Conservation (phyloP, 805 yeast species). For the Scheffersomyces stipitis region DNA sequence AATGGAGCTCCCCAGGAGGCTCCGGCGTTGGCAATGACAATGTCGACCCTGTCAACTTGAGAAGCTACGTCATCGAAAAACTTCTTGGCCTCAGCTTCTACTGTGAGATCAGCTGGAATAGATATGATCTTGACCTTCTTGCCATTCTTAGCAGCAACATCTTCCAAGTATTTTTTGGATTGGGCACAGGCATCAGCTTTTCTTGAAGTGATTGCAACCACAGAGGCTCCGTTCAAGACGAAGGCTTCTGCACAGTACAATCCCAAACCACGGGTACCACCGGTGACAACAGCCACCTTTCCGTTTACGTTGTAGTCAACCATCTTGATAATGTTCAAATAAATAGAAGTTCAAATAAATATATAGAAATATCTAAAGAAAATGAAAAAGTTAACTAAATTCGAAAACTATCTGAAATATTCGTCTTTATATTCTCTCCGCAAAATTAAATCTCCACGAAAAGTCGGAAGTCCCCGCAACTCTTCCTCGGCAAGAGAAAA, state of each 20-base stretch:
- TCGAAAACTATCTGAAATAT: too few relatives aligned
- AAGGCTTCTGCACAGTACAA: conserved; percentile 65
- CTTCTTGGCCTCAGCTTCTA: conserved; percentile 45
- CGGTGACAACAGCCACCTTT: conserved; percentile 66
- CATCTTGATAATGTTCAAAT: conserved; percentile 25
- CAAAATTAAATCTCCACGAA: too few relatives aligned
- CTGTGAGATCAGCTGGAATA: conserved; percentile 58
- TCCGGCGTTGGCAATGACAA: conserved; percentile 75
- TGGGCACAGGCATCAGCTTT: conserved; percentile 61
- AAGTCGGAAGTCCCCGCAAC: too few relatives aligned
- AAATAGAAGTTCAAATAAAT: too few relatives aligned
- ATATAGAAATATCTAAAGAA: too few relatives aligned
- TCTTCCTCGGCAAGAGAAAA: too few relatives aligned
- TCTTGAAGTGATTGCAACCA: conserved; percentile 64
- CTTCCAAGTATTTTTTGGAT: conserved; percentile 44
- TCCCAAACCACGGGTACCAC: conserved; percentile 77
- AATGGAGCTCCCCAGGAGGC: conserved; percentile 75
- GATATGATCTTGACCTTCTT: conserved; percentile 33
- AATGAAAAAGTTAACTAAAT: too few relatives aligned
- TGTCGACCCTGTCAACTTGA: conserved; percentile 50
- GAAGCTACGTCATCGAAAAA: conserved; percentile 43
- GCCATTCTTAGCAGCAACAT: conserved; percentile 35
- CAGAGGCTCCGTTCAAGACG: conserved; percentile 59
- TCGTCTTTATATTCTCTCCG: too few relatives aligned
- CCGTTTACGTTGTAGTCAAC: conserved; percentile 53